phyloP scores from a whole-genome alignment of 139 green algal genomes.

The Protoeuglena noctilucae region DNA sequence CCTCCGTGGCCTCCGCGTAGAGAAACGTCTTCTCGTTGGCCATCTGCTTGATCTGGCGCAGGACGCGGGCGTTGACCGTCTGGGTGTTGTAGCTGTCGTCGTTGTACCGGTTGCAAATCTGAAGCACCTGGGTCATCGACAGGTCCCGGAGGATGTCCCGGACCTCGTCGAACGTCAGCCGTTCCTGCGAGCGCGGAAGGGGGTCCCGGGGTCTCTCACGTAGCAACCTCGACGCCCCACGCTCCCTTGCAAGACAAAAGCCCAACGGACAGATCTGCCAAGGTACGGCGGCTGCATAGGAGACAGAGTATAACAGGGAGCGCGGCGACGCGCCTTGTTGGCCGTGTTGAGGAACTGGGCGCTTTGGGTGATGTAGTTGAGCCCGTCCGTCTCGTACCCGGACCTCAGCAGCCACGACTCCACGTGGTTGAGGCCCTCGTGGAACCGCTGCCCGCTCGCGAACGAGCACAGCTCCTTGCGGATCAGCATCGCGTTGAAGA shows the following conservation, averaged over 20 bases:
- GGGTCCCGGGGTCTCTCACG: neutral
- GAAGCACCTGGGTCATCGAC: constrained; percentile 95
- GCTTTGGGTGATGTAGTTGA: constrained; percentile 86
- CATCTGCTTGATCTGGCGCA: neutral
- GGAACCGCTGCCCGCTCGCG: no score
- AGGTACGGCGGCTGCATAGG: no score
- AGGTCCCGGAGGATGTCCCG: constrained; percentile 87
- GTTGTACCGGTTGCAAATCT: constrained; percentile 97
- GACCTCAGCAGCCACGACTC: no score
- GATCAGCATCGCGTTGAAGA: no score
- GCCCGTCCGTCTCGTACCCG: constrained; percentile 94
- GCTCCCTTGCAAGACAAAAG: neutral
- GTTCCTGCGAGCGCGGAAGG: constrained; percentile 25
- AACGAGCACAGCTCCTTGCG: no score
- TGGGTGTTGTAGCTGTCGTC: constrained; percentile 43
- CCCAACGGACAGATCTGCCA: no score
- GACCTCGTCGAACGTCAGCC: constrained; percentile 91
- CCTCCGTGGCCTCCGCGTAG: neutral
- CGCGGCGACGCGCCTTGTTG: no score
- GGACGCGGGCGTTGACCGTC: neutral
- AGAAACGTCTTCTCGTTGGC: neutral
- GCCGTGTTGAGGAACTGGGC: no score
- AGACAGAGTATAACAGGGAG: no score
- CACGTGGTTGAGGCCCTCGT: no score
- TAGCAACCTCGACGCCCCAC: neutral